These are phyloP conservation scores for Ustilago vetiveriae DNA, from an alignment of 1,284 basidiomycete species.

Conservation along the genomic window DNA sequence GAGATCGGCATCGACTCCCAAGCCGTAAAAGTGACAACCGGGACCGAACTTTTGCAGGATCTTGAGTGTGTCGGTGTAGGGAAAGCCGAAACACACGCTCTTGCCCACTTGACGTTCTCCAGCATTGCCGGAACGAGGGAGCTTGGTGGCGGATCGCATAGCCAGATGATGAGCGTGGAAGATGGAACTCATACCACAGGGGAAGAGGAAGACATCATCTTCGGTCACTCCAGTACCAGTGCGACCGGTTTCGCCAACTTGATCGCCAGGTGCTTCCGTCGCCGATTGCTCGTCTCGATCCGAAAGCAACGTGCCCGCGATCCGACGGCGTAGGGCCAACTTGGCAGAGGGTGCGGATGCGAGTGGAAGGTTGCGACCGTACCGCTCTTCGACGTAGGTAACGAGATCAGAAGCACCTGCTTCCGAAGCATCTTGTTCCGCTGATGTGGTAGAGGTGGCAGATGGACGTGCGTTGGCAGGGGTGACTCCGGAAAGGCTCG, in stretches of 20 bases:
- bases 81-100: conserved; percentile 75
- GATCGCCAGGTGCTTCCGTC: conserved; percentile 65
- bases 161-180: conserved; percentile 82
- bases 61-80: conserved; percentile 97
- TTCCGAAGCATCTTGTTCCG: conserved; percentile 8
- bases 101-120: conserved; percentile 46
- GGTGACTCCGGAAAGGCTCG: conserved; percentile 25
- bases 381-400: conserved; percentile 86
- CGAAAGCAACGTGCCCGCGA: conserved; percentile 79
- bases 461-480: conserved; percentile 10
- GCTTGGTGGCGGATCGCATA: conserved; percentile 45
- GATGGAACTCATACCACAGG: conserved; percentile 91
- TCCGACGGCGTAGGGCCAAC: conserved; percentile 82
- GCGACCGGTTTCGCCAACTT: conserved; percentile 42
- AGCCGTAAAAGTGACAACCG: conserved; percentile 88
- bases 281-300: conserved; percentile 36
- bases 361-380: conserved; percentile 88
- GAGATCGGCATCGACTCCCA: conserved; percentile 81
- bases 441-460: neutral
- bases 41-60: conserved; percentile 96
- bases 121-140: neutral
- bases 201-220: conserved; percentile 86
- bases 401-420: conserved; percentile 68
- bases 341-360: conserved; percentile 81
- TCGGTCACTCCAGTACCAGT: conserved; percentile 69